Conservation (phyloP, 148 eudicot species). For the Rhododendron kiyosumense region DNA sequence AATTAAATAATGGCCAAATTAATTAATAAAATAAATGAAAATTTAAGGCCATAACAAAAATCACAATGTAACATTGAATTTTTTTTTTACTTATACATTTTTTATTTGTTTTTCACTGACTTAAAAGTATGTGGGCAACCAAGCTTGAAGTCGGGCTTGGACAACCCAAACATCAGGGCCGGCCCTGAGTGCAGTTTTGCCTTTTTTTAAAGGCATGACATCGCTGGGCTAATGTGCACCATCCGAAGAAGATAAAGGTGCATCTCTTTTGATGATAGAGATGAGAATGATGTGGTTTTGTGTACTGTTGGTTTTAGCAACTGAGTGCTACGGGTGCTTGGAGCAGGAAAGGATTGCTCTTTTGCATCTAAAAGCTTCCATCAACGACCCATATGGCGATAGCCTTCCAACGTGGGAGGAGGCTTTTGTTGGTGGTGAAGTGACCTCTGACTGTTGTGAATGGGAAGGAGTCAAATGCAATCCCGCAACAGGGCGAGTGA, state of each 20-base stretch:
- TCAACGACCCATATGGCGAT: not conserved
- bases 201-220: not conserved
- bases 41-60: too few relatives aligned
- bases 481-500: not conserved
- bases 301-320: not conserved
- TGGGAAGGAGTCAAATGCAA: not conserved
- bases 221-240: not conserved
- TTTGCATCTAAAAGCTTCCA: conserved; percentile 2
- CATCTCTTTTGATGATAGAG: not conserved
- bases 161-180: too few relatives aligned
- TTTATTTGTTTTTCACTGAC: too few relatives aligned
- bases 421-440: not conserved
- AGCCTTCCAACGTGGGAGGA: not conserved
- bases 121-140: too few relatives aligned
- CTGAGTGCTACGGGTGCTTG: not conserved
- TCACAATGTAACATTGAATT: too few relatives aligned
- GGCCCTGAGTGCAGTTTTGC: not conserved
- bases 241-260: not conserved
- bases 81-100: too few relatives aligned
- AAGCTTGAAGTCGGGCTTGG: too few relatives aligned
- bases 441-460: not conserved
- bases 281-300: conserved; percentile 1
- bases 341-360: not conserved
- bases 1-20: too few relatives aligned
- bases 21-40: too few relatives aligned